Base-by-base conservation (phyloP, 768 basidiomycete species). In the Mycena indigotica region DNA sequence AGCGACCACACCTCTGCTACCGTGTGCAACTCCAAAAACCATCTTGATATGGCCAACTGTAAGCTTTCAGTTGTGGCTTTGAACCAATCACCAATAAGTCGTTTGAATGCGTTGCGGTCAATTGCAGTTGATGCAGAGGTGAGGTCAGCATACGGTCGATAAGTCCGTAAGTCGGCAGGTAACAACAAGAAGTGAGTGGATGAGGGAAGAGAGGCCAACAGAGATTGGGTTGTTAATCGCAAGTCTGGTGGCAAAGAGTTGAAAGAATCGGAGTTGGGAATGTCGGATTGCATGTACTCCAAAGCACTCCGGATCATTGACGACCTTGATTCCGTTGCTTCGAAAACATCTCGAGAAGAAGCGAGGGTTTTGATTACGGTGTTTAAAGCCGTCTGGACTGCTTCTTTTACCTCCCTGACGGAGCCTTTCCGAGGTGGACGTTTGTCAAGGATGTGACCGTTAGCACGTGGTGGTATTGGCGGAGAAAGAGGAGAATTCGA, bases 101-200 rank as follows among this genome's bases (percentile, higher is more conserved):
- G 68, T 19, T 69, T 61, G 48, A 89, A 72, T 24, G 75, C 68
- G 1, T 70, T 63, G 41, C 75, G 76, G 3, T 81, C 70, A 23
- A 87, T 70, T 2, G 77, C 75, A 17, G 85, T 78, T 3, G 84
- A 82, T 0, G 84, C 70, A 0, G 90, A 85, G 8, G 78, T 74
- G 5, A 87, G 73, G 65, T 94, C 88, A 58, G 96, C 83, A 69
- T 91, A 95, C 8, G 95, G 95, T 65, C 87, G 91, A 71, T 95
- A 97, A 4, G 82, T 80, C 62, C 81, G 82, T 58, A 98, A 81
- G 57, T 77, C 81, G 1, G 77, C 66, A 0, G 94, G 93, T 0
- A 98, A 80, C 53, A 92, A 80, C 16, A 86, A 81, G 59, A 95
- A 85, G 61, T 94, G 90, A 24, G 89, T 84, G 0, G 93, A 89